These are phyloP conservation scores for Zoysia pacifica DNA, from an alignment of 176 grass and related monocot genomes.

Conservation along the genomic window DNA sequence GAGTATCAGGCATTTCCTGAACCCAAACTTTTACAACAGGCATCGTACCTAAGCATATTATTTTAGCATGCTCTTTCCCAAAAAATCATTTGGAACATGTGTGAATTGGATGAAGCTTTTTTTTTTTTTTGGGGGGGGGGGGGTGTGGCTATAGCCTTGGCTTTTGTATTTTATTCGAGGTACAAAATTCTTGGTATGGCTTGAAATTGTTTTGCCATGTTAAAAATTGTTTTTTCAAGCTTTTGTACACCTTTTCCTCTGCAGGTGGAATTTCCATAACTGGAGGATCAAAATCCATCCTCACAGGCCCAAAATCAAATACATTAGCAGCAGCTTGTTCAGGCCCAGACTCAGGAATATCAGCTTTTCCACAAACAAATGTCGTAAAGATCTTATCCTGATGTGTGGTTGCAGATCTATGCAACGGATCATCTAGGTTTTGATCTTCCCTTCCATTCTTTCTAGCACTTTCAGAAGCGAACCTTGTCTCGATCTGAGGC, in stretches of 20 bases:
- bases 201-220: constrained; percentile 76
- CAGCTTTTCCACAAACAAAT: constrained; percentile 69
- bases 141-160: constrained; percentile 29
- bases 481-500: constrained; percentile 40
- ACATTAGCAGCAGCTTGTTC: constrained; percentile 40
- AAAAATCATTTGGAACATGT: background rate
- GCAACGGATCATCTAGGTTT: constrained; percentile 8
- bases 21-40: background rate
- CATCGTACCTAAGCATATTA: background rate
- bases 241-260: constrained; percentile 51
- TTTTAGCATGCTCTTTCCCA: background rate
- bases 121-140: no score
- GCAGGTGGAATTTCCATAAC: constrained; percentile 48
- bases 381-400: constrained; percentile 61
- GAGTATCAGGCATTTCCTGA: no score
- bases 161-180: constrained; percentile 59
- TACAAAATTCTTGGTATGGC: constrained; percentile 77
- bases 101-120: constrained; percentile 12
- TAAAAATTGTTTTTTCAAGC: constrained; percentile 69
- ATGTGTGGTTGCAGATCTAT: constrained; percentile 23
- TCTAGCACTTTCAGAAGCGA: constrained; percentile 26
- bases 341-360: constrained; percentile 46
- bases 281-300: constrained; percentile 61
- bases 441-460: constrained; percentile 42
- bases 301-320: constrained; percentile 65